Evolutionary conservation across 1,139 yeast species (phyloP), one percentile per base, ranked within the genome.

Genomic region (Tardiomyces digboiensis): DNA sequence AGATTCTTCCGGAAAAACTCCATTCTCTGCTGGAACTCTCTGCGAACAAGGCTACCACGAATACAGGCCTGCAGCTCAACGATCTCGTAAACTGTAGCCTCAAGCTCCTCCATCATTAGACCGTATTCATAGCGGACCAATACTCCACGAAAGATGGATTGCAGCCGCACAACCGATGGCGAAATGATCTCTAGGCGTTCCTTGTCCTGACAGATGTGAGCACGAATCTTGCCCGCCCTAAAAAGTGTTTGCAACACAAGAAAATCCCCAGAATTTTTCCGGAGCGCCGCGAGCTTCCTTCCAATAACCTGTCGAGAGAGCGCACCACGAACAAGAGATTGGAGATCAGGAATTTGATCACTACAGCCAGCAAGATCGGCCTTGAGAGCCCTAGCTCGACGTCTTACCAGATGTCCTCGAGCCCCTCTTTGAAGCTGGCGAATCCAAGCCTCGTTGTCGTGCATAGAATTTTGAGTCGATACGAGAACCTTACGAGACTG

Each of bases 1-100:
- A 76, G 59, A 53, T 86, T 80, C 4, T 62, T 59, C 19, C 59
- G 60, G 62, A 86, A 91, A 61, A 80, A 73, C 2, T 62, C 61
- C 52, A 70, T 66, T 52, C 79, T 70, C 1, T 68, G 67, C 2
- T 54, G 52, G 40, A 71, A 56, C 13, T 58, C 55, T 3, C 57
- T 57, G 42, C 85, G 67, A 0, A 67, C 55, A 2, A 61, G 49
- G 10, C 50, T 54, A 1, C 82, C 85, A 43, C 87, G 66, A 3
- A 70, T 55, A 1, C 61, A 48, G 1, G 82, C 62, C 55, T 82
- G 91, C 2, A 82, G 56, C 0, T 47, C 55, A 12, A 73, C 65
- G 8, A 80, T 58, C 0, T 57, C 50, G 1, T 57, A 63, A 14
- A 70, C 56, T 38, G 72, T 66, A 18, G 68, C 72, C 45, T 76